Evolutionary conservation across 129 eudicot genomes (phyloP), one percentile per base, ranked within the genome.

Genomic region (Flaveria sonorensis): DNA sequence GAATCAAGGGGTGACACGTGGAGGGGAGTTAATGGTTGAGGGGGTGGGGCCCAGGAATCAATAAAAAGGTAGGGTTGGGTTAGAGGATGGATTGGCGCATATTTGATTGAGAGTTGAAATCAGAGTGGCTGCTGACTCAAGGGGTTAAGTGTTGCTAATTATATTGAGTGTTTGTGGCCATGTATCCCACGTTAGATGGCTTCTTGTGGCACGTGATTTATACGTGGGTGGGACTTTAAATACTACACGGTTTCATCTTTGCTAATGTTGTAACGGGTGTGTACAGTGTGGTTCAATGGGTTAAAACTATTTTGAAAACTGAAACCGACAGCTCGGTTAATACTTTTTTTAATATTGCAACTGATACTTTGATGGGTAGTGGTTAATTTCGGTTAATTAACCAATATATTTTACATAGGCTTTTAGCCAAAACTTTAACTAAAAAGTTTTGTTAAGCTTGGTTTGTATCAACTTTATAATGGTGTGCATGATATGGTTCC

Each of bases 1-100:
- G 87, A 85, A 90, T 86, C 86, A 75, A 77, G 59, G 74, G 75
- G 1, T 68, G 86, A 87, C 95, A 93, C 91, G 89, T 85, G 95
- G 96, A 76, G 20, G 10, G 1, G 62, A 76, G 20, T 18, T 82
- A 83, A 85, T 89, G 95, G 96, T 42, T 76, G 72, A 26, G 70
- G 74, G 79, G 50, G 65, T 46, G 72, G 82, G 85, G 74, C 73
- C 78, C 71, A 36, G 85, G 86, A 71, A 77, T 84, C 81, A 61
- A 75, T 60, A 14, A 55, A 77, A 66, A 39, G 71, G 16, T 39
- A 21, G 56, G 53, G 52, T 56, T 39, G 36, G 65, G 32, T 42
- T 16, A 51, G 55, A 26, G 18, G 21, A 67, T 68, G n/a, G 76
- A 64, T 81, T 74, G 80, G 84, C 77, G 61, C 43, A 30, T 70